These are phyloP conservation scores for Sphaerobolus stellatus DNA, from an alignment of 1,284 basidiomycete genomes.

Conservation along the genomic window DNA sequence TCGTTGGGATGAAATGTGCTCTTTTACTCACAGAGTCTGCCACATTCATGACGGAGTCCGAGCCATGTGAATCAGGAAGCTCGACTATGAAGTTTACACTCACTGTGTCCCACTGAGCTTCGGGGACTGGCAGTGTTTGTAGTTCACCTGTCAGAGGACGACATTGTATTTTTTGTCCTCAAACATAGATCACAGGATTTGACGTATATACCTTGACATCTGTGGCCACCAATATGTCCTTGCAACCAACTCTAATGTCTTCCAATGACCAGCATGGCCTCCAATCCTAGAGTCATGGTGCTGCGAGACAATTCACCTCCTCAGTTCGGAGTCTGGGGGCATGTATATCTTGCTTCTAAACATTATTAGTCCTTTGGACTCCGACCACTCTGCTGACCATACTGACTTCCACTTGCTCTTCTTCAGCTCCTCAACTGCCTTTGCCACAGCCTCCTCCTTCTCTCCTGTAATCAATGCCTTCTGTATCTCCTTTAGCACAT, in stretches of 20 bases:
- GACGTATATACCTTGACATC: not conserved
- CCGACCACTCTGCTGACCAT: not conserved
- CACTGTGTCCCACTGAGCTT: too few species aligned
- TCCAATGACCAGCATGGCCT: not conserved
- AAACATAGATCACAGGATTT: not conserved
- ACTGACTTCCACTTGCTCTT: not conserved
- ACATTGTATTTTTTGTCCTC: too few species aligned
- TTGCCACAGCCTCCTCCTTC: not conserved
- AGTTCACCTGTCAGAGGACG: too few species aligned
- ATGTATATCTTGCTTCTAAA: not conserved
- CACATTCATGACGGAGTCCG: too few species aligned
- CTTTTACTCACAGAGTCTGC: too few species aligned
- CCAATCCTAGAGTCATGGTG: not conserved
- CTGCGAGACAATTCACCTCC: not conserved
- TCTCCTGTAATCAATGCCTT: not conserved
- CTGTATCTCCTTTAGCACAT: not conserved
- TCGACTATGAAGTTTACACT: too few species aligned
- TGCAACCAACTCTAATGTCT: not conserved
- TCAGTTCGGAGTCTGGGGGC: not conserved
- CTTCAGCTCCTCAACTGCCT: not conserved
- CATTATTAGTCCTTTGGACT: not conserved
- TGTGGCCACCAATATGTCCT: not conserved
- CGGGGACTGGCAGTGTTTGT: too few species aligned
- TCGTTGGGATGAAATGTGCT: constrained; percentile 27
- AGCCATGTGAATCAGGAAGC: too few species aligned